Evolutionary conservation across 371 early-diverging fungal genomes (phyloP), one percentile per base, ranked within the genome.

Genomic region (Saksenaea vasiformis): DNA sequence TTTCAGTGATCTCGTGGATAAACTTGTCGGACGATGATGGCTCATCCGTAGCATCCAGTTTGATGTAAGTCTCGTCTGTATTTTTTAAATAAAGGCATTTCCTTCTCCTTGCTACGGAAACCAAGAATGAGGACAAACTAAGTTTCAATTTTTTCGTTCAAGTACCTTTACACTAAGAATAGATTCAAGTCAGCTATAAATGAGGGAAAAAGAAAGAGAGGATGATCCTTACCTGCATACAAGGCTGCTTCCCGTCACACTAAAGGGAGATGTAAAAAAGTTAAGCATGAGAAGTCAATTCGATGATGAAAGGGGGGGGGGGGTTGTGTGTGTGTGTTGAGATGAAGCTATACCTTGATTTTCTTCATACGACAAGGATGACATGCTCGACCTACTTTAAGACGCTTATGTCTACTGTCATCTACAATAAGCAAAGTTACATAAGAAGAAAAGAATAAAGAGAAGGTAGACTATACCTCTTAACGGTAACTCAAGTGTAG

Each of bases 231-330:
- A 79, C 82, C 77, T 82, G 82, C 82, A 82, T 82, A 69, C 82
- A 82, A 34, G 82, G 82, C 37, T 79, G 82, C 60, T 73, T 70
- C 41, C 82, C 82, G 61, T 82, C 82, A 38, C 82, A 82, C 82
- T 82, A 26, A 28, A 44, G 47, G 28, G 34, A 53, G 13, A 13
- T 26, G 11, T 3, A 26, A 58, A 51, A 44, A 22, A 36, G 57
- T 43, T 41, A 2, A 17, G 28, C 14, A 26, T 22, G 26, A 27
- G 31, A 54, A 19, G 54, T 56, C 34, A 15, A 31, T 5, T 58
- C 5, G 36, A 13, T 15, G n/a, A 41, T 5, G 19, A 43, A 27
- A 56, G 41, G 54, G 27, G 31, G 5, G n/a, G n/a, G n/a, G n/a
- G n/a, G n/a, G n/a, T n/a, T n/a, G n/a, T n/a, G n/a, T n/a, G n/a